Evolutionary conservation across 176 grass and related monocot species (phyloP), one percentile per base, ranked within the genome.

Genomic region (Zea mays): DNA sequence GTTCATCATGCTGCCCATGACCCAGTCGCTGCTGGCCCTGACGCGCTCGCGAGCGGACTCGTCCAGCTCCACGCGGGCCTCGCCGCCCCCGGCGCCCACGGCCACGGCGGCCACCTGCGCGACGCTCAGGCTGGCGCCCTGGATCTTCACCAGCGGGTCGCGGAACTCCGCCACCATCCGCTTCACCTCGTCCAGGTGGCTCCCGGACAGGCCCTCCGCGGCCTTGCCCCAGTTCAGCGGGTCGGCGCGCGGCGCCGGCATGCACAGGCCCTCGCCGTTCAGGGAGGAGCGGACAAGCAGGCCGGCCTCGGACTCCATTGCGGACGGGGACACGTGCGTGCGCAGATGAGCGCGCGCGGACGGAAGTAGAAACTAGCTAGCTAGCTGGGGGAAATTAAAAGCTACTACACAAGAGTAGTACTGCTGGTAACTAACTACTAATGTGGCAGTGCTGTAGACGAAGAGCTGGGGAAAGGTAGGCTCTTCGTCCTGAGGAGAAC

Each of bases 31-130:
- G 81, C 94, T 97, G 33, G 82, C 88, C 81, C 86, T 88, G 77
- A 97, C 94, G 36, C 94, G 77, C 2, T 47, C 86, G 19, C 91
- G 85, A 0, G 88, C 84, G 5, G 88, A 68, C 65, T 97, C 94
- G 82, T 76, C 86, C 1, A 97, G 94, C 81, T 84, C 94, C 43
- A 97, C 94, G 68, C 41, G 62, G 57, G 86, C 85, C 10, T 83
- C 80, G 55, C 20, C 58, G 14, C 48, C n/a, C n/a, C n/a, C 65
- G 38, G 77, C 62, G 68, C 61, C 85, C 6, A 60, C 64, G 3
- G 94, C 94, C 65, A 96, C 93, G n/a, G 88, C 89, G 38, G 94
- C 94, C 35, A 97, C 94, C 84, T 93, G 88, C 67, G 88, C 85
- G 63, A 97, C 89, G 70, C 49, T 89, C 33, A 97, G 86, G 39